Evolutionary conservation across 2,329 filamentous ascomycete genomes (phyloP).

Genomic region (Phialophora chinensis): DNA sequence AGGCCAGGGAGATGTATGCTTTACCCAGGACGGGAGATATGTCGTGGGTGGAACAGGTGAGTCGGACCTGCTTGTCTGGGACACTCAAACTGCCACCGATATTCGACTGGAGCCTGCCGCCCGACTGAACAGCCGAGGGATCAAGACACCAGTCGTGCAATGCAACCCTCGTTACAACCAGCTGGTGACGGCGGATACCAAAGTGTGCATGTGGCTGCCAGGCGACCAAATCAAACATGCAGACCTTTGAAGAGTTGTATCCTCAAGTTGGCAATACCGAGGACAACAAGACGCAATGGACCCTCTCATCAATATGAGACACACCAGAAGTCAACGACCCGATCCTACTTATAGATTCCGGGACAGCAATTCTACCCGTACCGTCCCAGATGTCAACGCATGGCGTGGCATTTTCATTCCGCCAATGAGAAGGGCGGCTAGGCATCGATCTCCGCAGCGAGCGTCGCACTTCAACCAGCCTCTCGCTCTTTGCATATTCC

Average conservation of each 20-base stretch:
- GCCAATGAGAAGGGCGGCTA: not conserved
- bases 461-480: not conserved
- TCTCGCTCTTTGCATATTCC: not conserved
- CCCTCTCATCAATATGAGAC: not conserved
- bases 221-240: slow-evolving; percentile 36
- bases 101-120: slow-evolving; percentile 58
- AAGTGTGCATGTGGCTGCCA: slow-evolving; percentile 78
- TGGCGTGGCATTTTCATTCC: slow-evolving; percentile 14
- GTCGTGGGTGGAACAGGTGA: slow-evolving; percentile 78
- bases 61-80: slow-evolving; percentile 83
- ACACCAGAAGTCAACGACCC: not conserved
- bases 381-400: not conserved
- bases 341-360: not conserved
- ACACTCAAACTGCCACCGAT: slow-evolving; percentile 66
- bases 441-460: slow-evolving; percentile 12
- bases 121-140: slow-evolving; percentile 55
- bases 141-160: slow-evolving; percentile 72
- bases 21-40: slow-evolving; percentile 87
- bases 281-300: not conserved
- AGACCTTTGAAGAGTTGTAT: slow-evolving; percentile 29
- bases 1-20: slow-evolving; percentile 77
- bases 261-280: not conserved
- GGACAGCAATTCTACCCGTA: no score
- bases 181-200: slow-evolving; percentile 85
- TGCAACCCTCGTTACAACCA: slow-evolving; percentile 94